Base-by-base conservation (phyloP, 805 yeast genomes). In the Monosporozyma yasuniensis region DNA sequence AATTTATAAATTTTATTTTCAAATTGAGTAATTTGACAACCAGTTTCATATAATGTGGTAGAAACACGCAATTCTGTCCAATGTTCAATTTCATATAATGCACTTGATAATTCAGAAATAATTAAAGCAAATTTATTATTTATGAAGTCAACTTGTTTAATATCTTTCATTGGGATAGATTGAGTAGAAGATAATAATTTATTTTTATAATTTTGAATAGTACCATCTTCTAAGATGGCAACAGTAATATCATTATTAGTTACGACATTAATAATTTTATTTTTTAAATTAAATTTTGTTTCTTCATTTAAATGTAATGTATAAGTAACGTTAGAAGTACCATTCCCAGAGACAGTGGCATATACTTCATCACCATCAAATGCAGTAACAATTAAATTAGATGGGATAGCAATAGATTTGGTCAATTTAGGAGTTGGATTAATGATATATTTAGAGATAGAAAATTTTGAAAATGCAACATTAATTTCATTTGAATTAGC, bases 401-500 rank as follows among this genome's bases (percentile, higher is more conserved):
- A 63, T 25, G 70, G 68, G 18, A 67, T 64, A 14, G 71, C 59
- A 21, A 58, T 50, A 47, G 61, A 64, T 32, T 58, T 59, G 3
- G 63, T 54, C n/a, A 65, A 51, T 46, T 61, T 67, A 18, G 71
- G 71, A 1, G 70, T 64, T 28, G 71, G 71, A 48, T 67, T 66
- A 14, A 66, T 56, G 9, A 66, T 50, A 50, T 63, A 67, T 50
- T 67, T 67, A 14, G 65, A 60, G 23, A 67, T 55, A 3, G 69
- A 61, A 25, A 67, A 65, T 18, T 66, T 68, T 1, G 69, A 65
- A 10, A 67, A 57, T 42, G 69, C 70, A 16, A 67, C 56, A 28
- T 61, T 63, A n/a, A 67, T 53, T 32, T 54, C 59, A 46, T 67
- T 64, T 2, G 68, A 52, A 18, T 55, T 47, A 18, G 57, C 51